phyloP scores from a whole-genome alignment of 768 basidiomycete genomes.

The Trametopsis cervina region DNA sequence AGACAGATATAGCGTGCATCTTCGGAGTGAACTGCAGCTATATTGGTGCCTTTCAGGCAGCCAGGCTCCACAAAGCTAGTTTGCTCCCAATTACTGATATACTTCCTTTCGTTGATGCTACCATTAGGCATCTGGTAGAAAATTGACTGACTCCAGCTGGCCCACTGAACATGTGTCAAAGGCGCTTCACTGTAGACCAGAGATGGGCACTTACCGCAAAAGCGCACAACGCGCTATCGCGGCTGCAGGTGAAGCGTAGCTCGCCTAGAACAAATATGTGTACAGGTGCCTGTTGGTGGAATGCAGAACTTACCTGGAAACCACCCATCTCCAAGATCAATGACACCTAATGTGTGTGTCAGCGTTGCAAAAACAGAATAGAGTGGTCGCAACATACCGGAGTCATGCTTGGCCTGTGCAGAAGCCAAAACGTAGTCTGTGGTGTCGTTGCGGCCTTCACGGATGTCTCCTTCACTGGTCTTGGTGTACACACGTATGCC shows the following conservation, averaged over 20 bases:
- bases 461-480: not conserved
- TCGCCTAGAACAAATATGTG: not conserved
- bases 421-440: not conserved
- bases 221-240: constrained; percentile 2
- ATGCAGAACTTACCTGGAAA: not conserved
- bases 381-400: too few species aligned
- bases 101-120: not conserved
- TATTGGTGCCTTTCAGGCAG: not conserved
- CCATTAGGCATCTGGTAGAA: constrained; percentile 1
- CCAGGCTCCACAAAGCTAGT: not conserved
- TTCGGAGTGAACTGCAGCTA: not conserved
- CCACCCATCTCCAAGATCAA: not conserved
- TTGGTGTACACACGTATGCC: constrained; percentile 1
- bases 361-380: too few species aligned
- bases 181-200: too few species aligned
- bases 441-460: constrained; percentile 2
- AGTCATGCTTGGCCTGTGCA: too few species aligned
- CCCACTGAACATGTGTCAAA: not conserved
- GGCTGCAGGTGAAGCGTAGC: not conserved
- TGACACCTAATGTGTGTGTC: not conserved
- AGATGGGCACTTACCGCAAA: constrained; percentile 3
- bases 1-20: not conserved
- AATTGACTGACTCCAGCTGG: not conserved
- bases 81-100: not conserved
- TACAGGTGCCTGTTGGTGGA: too few species aligned